These are phyloP conservation scores for Colletotrichum somersetense DNA, from an alignment of 2,329 filamentous ascomycete species.

Conservation along the genomic window DNA sequence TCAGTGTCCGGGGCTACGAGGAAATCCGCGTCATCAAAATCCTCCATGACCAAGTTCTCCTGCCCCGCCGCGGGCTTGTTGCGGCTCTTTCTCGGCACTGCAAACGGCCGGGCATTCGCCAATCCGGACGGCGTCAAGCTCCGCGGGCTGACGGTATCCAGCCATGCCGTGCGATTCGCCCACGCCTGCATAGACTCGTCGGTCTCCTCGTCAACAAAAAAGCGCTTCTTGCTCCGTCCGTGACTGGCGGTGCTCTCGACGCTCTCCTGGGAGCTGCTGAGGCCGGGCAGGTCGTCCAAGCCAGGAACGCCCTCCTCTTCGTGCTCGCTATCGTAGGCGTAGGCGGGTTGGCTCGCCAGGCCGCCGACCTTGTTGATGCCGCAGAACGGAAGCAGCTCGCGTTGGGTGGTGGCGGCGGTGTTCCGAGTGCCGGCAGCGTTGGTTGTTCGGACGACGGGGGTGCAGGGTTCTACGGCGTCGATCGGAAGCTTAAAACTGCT, in stretches of 20 bases:
- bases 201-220: slow-evolving; percentile 58
- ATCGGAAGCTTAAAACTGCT: slow-evolving; percentile 67
- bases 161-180: slow-evolving; percentile 47
- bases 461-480: slow-evolving; percentile 46
- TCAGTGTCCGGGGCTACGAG: slow-evolving; percentile 62
- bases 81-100: slow-evolving; percentile 56
- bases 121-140: slow-evolving; percentile 54
- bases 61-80: slow-evolving; percentile 51
- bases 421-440: slow-evolving; percentile 32
- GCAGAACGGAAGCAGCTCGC: slow-evolving; percentile 84
- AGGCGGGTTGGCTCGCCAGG: slow-evolving; percentile 69
- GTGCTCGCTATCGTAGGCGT: slow-evolving; percentile 42
- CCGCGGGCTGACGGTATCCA: slow-evolving; percentile 56
- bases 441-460: slow-evolving; percentile 42
- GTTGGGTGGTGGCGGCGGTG: slow-evolving; percentile 49
- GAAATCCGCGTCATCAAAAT: slow-evolving; percentile 80
- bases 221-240: slow-evolving; percentile 60
- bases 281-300: slow-evolving; percentile 58
- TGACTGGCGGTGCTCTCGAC: slow-evolving; percentile 44
- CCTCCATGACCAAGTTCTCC: slow-evolving; percentile 63
- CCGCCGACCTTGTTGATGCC: slow-evolving; percentile 83
- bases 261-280: slow-evolving; percentile 70
- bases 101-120: slow-evolving; percentile 60
- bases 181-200: slow-evolving; percentile 44
- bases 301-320: slow-evolving; percentile 48